phyloP scores from a whole-genome alignment of 495 filamentous ascomycete species.

The Aspergillus cavernicola region DNA sequence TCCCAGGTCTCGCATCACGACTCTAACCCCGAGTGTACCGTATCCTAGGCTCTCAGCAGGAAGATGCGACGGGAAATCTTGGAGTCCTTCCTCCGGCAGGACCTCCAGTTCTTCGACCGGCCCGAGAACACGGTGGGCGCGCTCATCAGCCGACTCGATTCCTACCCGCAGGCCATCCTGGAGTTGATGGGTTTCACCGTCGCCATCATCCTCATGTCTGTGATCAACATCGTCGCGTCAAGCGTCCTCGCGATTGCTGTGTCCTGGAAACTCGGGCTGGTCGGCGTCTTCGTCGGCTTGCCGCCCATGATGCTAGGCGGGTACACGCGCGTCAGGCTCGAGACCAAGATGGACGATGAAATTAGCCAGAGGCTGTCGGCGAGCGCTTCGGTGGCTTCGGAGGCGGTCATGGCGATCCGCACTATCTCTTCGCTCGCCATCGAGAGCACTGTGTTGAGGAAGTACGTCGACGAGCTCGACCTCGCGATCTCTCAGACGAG shows the following conservation, averaged over 20 bases:
- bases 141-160: slow-evolving; percentile 61
- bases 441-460: too few relatives aligned
- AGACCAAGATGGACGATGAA: slow-evolving; percentile 69
- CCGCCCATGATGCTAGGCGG: slow-evolving; percentile 19
- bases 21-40: too few relatives aligned
- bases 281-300: slow-evolving; percentile 42
- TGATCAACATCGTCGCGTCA: slow-evolving; percentile 42
- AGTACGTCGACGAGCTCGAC: too few relatives aligned
- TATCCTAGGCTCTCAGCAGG: slow-evolving; percentile 74
- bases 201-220: slow-evolving; percentile 70
- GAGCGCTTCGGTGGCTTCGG: slow-evolving; percentile 74
- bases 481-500: too few relatives aligned
- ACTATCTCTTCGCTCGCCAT: slow-evolving; percentile 85
- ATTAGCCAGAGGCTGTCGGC: slow-evolving; percentile 33
- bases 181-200: slow-evolving; percentile 77
- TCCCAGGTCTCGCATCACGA: too few relatives aligned
- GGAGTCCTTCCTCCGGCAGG: slow-evolving; percentile 81
- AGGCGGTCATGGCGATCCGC: slow-evolving; percentile 84
- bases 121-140: slow-evolving; percentile 82
- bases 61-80: slow-evolving; percentile 77
- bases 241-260: slow-evolving; percentile 26
- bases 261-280: slow-evolving; percentile 56
- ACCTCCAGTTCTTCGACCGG: slow-evolving; percentile 82
- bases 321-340: slow-evolving; percentile 71
- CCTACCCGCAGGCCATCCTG: slow-evolving; percentile 75